Base-by-base conservation (phyloP, 2,329 filamentous ascomycete species). In the Pseudogymnoascus sp. region DNA sequence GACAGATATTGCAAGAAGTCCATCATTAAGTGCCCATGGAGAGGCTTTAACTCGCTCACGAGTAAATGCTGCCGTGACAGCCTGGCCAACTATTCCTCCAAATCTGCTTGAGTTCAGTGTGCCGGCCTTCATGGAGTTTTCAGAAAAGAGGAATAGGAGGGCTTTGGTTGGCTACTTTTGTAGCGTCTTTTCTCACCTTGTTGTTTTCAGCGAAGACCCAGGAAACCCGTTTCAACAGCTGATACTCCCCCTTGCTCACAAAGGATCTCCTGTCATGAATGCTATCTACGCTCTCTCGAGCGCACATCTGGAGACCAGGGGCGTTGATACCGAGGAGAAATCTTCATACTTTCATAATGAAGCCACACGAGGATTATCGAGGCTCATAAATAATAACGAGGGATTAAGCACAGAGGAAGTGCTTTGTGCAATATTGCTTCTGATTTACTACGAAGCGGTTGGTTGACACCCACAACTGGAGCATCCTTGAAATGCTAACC, bases 271-370 rank as follows among this genome's bases (percentile, higher is more conserved):
- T 1, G 81, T 96, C 3, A 89, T 90, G 73, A 91, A 95, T 71
- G 91, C 92, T 9, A 88, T 97, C 65, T 92, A 90, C 64, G 91
- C 92, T 0, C 78, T 97, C 7, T 85, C 91, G 0, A 90, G 89
- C 63, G 93, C 92, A 64, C 95, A 96, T 72, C 78, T 96, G 64
- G 89, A 92, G 68, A 91, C 83, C 59, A 76, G 83, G 26, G 82
- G 82, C 1, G 75, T 83, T 5, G 74, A 79, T 26, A 81, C 79
- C 21, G 66, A 69, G 63, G 83, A 87, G 67, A 82, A 80, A 67
- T 85, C 83, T 37, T 73, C 85, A 1, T 79, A 80, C 65, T 86
- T 86, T 65, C 84, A 87, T 66, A 85, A 82, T 64, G 78, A 79
- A 69, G 83, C 84, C 10, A 81, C 87, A 23, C 80, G 83, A 67